A percentile compares a stretch with the other conserved stretches of the same genome.
phyloP scores from a whole-genome alignment of 805 yeast species.

The Barnettozyma siamensis region DNA sequence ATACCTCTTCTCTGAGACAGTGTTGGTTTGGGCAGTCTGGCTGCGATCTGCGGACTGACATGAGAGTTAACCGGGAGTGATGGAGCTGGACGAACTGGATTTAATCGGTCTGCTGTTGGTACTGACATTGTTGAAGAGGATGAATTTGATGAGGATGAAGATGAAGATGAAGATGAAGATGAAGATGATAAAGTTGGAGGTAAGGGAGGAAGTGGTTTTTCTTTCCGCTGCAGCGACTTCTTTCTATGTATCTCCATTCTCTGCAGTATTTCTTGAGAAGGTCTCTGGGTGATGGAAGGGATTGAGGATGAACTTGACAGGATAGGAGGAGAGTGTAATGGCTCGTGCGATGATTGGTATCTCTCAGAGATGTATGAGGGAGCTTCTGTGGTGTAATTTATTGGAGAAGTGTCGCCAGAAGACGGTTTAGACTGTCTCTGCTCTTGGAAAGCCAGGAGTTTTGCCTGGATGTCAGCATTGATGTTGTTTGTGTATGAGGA shows the following conservation, averaged over 20 bases:
- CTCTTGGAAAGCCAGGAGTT: conserved; percentile 82
- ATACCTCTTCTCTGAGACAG: conserved; percentile 82
- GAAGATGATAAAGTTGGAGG: conserved; percentile 24
- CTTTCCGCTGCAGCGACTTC: conserved; percentile 14
- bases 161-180: not conserved
- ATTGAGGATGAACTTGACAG: conserved; percentile 5
- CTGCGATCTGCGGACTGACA: conserved; percentile 77
- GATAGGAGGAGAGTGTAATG: not conserved
- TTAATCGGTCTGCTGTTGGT: conserved; percentile 6
- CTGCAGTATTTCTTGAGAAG: conserved; percentile 9
- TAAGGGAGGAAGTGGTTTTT: conserved; percentile 35
- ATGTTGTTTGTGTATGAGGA: conserved; percentile 33
- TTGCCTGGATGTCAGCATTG: conserved; percentile 78
- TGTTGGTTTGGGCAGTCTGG: conserved; percentile 69
- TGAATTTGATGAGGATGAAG: conserved; percentile 1
- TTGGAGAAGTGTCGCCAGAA: conserved; percentile 11
- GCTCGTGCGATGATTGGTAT: not conserved
- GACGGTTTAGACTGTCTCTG: conserved; percentile 49
- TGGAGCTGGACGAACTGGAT: conserved; percentile 27
- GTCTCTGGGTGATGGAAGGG: conserved; percentile 15
- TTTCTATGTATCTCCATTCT: conserved; percentile 20
- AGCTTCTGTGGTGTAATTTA: conserved; percentile 6
- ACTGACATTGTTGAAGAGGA: not conserved
- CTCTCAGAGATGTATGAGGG: not conserved
- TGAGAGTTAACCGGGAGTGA: conserved; percentile 36